Percentiles rank a stretch among this genome's conserved stretches.
These are phyloP conservation scores for Fusarium hostae DNA, from an alignment of 2,329 filamentous ascomycete species.

Conservation along the genomic window DNA sequence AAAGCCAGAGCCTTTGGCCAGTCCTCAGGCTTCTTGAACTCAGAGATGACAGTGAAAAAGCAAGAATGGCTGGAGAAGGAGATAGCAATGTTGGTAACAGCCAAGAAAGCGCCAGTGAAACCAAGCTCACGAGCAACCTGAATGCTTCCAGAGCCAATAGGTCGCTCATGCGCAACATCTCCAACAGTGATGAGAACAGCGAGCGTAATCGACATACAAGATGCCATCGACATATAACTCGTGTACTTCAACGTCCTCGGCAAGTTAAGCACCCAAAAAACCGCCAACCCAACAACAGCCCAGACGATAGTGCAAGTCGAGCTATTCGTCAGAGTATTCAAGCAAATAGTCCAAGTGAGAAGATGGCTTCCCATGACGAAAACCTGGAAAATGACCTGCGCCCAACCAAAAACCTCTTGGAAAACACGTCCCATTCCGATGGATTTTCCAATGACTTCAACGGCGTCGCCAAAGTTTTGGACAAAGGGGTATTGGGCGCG, in stretches of 20 bases:
- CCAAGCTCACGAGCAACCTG: slow-evolving; percentile 52
- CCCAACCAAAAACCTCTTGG: slow-evolving; percentile 68
- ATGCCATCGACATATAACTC: slow-evolving; percentile 70
- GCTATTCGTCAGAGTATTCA: slow-evolving; percentile 71
- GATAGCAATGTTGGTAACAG: slow-evolving; percentile 73
- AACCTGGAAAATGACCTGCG: slow-evolving; percentile 70
- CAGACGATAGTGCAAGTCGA: slow-evolving; percentile 72
- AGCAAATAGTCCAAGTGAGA: slow-evolving; percentile 73
- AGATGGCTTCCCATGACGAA: slow-evolving; percentile 77
- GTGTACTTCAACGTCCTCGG: slow-evolving; percentile 72
- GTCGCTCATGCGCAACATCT: slow-evolving; percentile 63
- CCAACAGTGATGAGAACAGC: slow-evolving; percentile 73
- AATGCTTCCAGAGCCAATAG: slow-evolving; percentile 50
- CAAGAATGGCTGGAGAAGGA: slow-evolving; percentile 74
- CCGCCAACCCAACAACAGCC: slow-evolving; percentile 65
- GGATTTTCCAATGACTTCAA: slow-evolving; percentile 62
- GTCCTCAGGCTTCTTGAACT: slow-evolving; percentile 67
- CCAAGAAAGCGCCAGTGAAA: slow-evolving; percentile 65
- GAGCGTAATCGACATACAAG: slow-evolving; percentile 69
- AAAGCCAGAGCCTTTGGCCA: slow-evolving; percentile 58
- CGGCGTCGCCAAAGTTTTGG: slow-evolving; percentile 73
- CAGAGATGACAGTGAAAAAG: slow-evolving; percentile 74
- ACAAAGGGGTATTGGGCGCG: slow-evolving; percentile 76
- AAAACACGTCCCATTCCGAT: slow-evolving; percentile 63
- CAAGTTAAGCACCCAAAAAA: slow-evolving; percentile 69